Conservation (phyloP, 768 basidiomycete genomes). For the Leucocoprinus birnbaumii region DNA sequence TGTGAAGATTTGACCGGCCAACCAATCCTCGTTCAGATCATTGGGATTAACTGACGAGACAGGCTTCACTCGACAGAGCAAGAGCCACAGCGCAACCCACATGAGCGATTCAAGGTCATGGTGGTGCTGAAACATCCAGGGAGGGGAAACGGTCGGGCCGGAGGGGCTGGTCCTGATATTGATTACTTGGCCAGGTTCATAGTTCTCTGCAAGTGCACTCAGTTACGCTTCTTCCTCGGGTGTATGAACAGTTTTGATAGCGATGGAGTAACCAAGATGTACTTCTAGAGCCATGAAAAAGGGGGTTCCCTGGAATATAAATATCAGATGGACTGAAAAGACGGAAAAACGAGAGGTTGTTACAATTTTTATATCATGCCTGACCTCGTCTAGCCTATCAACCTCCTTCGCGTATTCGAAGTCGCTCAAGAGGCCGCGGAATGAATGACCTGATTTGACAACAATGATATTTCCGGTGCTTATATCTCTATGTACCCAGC, state of each 20-base stretch:
- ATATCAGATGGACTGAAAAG: neutral
- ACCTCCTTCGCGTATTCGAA: conserved; percentile 13
- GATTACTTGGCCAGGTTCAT: neutral
- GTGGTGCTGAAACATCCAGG: neutral
- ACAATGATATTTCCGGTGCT: conserved; percentile 10
- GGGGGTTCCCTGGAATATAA: conserved; percentile 10
- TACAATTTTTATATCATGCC: conserved; percentile 1
- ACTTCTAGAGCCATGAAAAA: conserved; percentile 13
- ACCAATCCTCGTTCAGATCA: too few species aligned
- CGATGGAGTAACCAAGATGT: neutral
- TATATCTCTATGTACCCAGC: conserved; percentile 10
- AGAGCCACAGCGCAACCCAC: conserved; percentile 8
- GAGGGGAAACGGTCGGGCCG: neutral
- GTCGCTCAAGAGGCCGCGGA: conserved; percentile 7
- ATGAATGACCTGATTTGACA: neutral
- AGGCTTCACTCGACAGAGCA: neutral
- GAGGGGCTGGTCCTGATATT: too few species aligned
- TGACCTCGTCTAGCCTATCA: neutral
- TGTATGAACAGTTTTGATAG: too few species aligned
- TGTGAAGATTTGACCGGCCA: too few species aligned
- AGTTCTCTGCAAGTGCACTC: neutral
- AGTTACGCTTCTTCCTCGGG: too few species aligned
- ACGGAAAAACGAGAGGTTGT: neutral
- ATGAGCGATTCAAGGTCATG: conserved; percentile 10
- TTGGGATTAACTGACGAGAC: too few species aligned